Evolutionary conservation across 805 yeast species (phyloP), one percentile per base, ranked within the genome.

Genomic region (Blastobotrys parvus): DNA sequence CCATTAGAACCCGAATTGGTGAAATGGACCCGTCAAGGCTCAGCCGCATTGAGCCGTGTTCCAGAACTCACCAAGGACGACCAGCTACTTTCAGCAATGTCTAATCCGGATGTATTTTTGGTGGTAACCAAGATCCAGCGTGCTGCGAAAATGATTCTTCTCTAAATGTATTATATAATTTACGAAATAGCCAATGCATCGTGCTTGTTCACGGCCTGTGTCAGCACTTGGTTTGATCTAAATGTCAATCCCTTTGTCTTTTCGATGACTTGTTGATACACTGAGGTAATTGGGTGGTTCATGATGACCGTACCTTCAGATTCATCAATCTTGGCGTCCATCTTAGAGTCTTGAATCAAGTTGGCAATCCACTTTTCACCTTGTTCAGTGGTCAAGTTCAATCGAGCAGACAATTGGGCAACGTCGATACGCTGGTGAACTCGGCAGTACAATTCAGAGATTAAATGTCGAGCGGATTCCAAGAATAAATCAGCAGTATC

Each of bases 231-330:
- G 57, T 69, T 72, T 16, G 81, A 72, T 55, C 76, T 72, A 65
- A 73, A 77, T 29, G 76, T 71, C 53, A 78, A 63, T 3, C 78
- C 78, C 67, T 78, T 79, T n/a, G 83, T 77, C 60, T 73, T 76
- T 54, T 79, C 84, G 49, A 75, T 73, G 32, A 83, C 74, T 50
- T 79, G 82, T 51, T 83, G 87, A 64, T 81, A 71, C 33, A 77
- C 75, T 53, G 77, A 68, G 40, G 70, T 70, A 17, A 68, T 62
- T 44, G 77, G 74, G 50, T 75, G 77, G 57, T 72, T 72, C 60
- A 72, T 72, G 45, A 79, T 65, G 22, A 75, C 69, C 18, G 77
- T 60, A 33, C 73, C 76, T 49, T 70, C 73, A 37, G 68, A 61
- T 49, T 72, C 74, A 47, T 75, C 70, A 45, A 77, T 71, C 59